phyloP scores from a whole-genome alignment of 345 rosid genomes.

The Euphorbia tirucalli region DNA sequence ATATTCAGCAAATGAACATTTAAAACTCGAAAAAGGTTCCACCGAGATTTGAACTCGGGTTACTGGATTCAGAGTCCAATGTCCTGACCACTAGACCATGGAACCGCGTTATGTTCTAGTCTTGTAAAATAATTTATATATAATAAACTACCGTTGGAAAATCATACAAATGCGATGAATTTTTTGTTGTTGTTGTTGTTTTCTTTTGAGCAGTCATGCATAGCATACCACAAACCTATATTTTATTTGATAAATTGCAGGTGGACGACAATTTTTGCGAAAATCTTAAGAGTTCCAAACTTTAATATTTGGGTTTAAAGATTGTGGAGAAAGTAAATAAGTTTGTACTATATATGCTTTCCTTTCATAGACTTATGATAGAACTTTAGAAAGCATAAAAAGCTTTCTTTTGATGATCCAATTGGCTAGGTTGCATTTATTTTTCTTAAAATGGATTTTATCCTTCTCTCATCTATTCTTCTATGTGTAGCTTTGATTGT shows the following conservation, averaged over 20 bases:
- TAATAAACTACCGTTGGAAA: too few relatives aligned
- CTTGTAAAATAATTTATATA: too few relatives aligned
- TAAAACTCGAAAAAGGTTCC: background rate
- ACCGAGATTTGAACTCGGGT: constrained; percentile 40
- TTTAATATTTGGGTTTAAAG: constrained; percentile 14
- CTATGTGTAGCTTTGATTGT: constrained; percentile 17
- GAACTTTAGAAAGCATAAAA: background rate
- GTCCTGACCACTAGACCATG: constrained; percentile 38
- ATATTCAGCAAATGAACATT: too few relatives aligned
- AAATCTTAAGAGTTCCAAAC: background rate
- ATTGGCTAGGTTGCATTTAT: background rate
- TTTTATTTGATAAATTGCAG: background rate
- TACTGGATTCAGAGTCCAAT: constrained; percentile 31
- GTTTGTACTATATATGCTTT: background rate
- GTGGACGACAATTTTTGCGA: background rate
- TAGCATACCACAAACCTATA: background rate
- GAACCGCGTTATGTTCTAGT: background rate
- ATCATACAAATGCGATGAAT: too few relatives aligned
- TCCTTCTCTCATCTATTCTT: constrained; percentile 11
- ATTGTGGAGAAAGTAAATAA: constrained; percentile 1
- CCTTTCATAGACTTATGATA: background rate
- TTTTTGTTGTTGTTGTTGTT: too few relatives aligned
- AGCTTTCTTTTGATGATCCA: background rate
- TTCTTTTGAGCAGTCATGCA: background rate
- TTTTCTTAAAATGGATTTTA: constrained; percentile 27